These are phyloP conservation scores for Leptodontidium sp. DNA, from an alignment of 2,329 filamentous ascomycete species.

Conservation along the genomic window DNA sequence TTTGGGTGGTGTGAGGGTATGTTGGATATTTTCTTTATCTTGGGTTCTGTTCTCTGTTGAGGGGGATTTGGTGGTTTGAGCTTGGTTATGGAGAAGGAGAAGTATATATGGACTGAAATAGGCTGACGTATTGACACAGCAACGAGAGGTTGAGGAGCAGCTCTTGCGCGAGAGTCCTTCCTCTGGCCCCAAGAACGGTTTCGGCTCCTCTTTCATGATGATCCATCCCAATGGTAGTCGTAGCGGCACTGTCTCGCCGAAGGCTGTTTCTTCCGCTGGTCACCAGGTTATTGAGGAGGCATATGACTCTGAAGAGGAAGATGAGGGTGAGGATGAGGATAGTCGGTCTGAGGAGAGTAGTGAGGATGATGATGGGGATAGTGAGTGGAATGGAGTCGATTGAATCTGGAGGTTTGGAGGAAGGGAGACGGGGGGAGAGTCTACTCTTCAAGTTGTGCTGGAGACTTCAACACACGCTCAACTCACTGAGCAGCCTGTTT, in stretches of 20 bases:
- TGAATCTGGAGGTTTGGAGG: not conserved
- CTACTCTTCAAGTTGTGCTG: no score
- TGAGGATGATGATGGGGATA: not conserved
- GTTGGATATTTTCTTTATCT: not conserved
- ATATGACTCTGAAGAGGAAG: not conserved
- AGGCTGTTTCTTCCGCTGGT: not conserved
- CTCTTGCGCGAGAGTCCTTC: not conserved
- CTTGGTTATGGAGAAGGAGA: not conserved
- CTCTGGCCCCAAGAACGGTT: not conserved
- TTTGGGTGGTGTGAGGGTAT: not conserved
- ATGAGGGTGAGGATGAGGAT: not conserved
- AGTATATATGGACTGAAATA: no score
- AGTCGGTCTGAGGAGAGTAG: not conserved
- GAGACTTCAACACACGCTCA: no score
- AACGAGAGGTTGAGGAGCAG: slow-evolving; percentile 6
- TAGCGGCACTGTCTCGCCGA: no score
- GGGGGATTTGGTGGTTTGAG: not conserved
- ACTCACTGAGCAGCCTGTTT: no score
- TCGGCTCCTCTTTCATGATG: not conserved
- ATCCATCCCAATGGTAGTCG: not conserved
- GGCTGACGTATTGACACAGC: not conserved
- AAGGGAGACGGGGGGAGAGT: no score
- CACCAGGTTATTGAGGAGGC: not conserved
- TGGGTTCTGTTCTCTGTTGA: not conserved
- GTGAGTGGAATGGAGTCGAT: not conserved